Percentiles rank a stretch among this genome's conserved stretches.
These are phyloP conservation scores for Trichoderma erinaceum DNA, from an alignment of 495 filamentous ascomycete species.

Conservation along the genomic window DNA sequence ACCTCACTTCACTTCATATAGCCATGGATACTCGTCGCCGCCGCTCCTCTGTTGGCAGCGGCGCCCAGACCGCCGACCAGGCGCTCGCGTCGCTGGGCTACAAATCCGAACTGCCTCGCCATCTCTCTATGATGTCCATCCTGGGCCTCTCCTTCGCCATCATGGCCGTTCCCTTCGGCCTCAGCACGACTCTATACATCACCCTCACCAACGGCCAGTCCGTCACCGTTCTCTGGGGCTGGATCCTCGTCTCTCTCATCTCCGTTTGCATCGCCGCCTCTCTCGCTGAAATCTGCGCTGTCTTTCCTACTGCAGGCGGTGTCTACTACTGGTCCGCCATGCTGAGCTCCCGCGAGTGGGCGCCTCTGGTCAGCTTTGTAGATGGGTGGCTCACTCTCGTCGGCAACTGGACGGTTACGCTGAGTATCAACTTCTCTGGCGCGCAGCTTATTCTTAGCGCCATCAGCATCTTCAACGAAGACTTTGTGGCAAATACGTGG, in stretches of 20 bases:
- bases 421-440: constrained; percentile 57
- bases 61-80: constrained; percentile 34
- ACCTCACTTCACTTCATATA: background rate
- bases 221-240: constrained; percentile 32
- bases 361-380: constrained; percentile 55
- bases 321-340: constrained; percentile 62
- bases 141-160: constrained; percentile 46
- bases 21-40: constrained; percentile 6
- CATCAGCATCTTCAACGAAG: constrained; percentile 45
- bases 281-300: constrained; percentile 59
- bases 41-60: constrained; percentile 19
- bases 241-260: constrained; percentile 56
- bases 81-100: constrained; percentile 60
- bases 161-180: constrained; percentile 23
- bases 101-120: constrained; percentile 56
- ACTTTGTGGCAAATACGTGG: constrained; percentile 45
- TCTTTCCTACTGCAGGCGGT: constrained; percentile 55
- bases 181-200: constrained; percentile 58
- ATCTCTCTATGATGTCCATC: constrained; percentile 60
- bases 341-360: constrained; percentile 45
- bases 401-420: constrained; percentile 58
- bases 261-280: constrained; percentile 52
- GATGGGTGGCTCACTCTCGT: constrained; percentile 60
- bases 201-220: constrained; percentile 59
- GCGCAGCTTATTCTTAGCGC: constrained; percentile 54